Conservation (phyloP, 257 asterid genomes). For the Linaria vulgaris region DNA sequence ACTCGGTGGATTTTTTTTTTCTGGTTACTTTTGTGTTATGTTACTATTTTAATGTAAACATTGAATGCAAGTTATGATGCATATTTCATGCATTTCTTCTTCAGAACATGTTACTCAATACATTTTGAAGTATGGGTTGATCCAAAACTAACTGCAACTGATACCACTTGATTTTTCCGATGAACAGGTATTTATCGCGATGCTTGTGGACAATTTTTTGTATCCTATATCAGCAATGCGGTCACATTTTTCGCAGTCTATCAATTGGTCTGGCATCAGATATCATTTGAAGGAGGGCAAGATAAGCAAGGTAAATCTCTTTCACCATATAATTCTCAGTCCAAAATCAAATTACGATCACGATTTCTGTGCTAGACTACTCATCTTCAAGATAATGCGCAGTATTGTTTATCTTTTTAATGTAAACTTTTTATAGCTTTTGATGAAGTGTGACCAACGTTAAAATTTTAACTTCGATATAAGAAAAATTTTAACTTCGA, state of each 20-base stretch:
- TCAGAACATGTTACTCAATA: too few species aligned
- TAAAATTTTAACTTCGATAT: too few species aligned
- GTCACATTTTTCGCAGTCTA: conserved; percentile 88
- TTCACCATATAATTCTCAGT: too few species aligned
- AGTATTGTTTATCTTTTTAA: too few species aligned
- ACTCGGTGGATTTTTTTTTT: neutral
- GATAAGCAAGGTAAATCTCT: conserved; percentile 62
- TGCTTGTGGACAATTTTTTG: conserved; percentile 91
- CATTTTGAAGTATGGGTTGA: neutral
- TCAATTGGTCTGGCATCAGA: conserved; percentile 96
- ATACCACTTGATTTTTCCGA: conserved; percentile 24
- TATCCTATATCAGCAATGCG: conserved; percentile 91
- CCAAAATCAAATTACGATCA: too few species aligned
- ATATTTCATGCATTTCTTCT: too few species aligned
- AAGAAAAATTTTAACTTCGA: too few species aligned
- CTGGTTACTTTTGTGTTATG: neutral
- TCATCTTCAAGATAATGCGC: too few species aligned
- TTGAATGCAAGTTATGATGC: too few species aligned
- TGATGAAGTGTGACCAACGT: neutral
- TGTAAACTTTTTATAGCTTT: too few species aligned
- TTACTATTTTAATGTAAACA: too few species aligned
- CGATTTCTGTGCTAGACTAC: too few species aligned
- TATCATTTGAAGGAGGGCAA: conserved; percentile 91
- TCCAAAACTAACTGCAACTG: conserved; percentile 18
- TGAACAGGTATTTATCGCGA: conserved; percentile 83